phyloP scores from a whole-genome alignment of 2,329 filamentous ascomycete species.

The Thyridium curvatum region DNA sequence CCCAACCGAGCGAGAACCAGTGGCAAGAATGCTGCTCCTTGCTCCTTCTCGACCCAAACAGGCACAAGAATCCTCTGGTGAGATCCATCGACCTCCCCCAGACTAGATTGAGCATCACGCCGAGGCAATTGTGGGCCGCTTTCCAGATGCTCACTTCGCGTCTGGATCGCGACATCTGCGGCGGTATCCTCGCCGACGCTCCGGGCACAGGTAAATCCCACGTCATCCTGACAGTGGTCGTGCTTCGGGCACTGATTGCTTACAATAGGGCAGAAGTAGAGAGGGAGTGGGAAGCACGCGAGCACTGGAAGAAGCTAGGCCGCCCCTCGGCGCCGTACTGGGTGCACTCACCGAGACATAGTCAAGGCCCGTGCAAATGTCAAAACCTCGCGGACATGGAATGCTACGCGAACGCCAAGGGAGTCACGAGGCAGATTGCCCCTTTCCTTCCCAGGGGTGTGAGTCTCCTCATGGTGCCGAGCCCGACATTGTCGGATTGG shows the following conservation, averaged over 20 bases:
- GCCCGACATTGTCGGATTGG: conserved; percentile 14
- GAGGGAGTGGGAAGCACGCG: conserved; percentile 12
- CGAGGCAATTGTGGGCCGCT: conserved; percentile 14
- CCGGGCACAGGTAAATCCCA: conserved; percentile 15
- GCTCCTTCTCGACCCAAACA: conserved; percentile 9
- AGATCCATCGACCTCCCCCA: conserved; percentile 12
- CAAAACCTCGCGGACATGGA: conserved; percentile 12
- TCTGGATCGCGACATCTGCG: conserved; percentile 8
- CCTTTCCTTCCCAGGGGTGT: conserved; percentile 10
- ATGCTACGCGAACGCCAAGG: conserved; percentile 14
- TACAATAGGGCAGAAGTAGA: conserved; percentile 14
- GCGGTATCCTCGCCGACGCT: conserved; percentile 14
- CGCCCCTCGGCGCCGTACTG: conserved; percentile 9
- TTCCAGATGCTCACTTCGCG: conserved; percentile 15
- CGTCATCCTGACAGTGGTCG: conserved; percentile 9
- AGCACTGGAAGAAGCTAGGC: conserved; percentile 7
- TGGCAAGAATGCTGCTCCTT: conserved; percentile 8
- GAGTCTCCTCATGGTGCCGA: conserved; percentile 11
- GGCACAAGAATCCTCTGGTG: conserved; percentile 9
- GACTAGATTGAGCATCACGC: conserved; percentile 11
- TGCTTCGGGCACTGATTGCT: conserved; percentile 10
- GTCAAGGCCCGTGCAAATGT: conserved; percentile 8
- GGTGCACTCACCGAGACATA: neutral
- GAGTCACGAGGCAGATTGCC: conserved; percentile 12
- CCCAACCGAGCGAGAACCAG: too few relatives aligned